A percentile compares a stretch with the other conserved stretches of the same genome.
Conservation (phyloP, 2,329 filamentous ascomycete species). For the Stachybotrys echinatus region DNA sequence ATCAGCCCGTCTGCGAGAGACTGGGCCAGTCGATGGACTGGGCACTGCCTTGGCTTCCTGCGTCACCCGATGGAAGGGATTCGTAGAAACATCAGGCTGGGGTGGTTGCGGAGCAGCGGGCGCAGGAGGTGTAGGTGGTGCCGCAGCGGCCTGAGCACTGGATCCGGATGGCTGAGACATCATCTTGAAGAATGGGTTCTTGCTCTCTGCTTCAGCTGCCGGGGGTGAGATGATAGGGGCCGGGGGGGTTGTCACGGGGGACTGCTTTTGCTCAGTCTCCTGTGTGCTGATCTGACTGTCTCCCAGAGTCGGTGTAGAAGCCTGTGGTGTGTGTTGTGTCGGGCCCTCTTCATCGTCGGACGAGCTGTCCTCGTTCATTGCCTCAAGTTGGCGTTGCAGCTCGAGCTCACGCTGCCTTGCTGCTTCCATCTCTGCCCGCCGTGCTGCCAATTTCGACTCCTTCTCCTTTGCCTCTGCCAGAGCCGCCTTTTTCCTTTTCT, state of each 20-base stretch:
- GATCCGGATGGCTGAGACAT: conserved; percentile 64
- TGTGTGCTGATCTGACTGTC: conserved; percentile 47
- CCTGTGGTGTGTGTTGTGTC: conserved; percentile 60
- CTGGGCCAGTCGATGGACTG: conserved; percentile 42
- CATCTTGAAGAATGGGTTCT: conserved; percentile 92
- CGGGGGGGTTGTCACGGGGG: conserved; percentile 35
- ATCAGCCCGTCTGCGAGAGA: conserved; percentile 49
- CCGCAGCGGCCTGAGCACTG: conserved; percentile 35
- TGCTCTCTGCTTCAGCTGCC: conserved; percentile 64
- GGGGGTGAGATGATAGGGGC: conserved; percentile 43
- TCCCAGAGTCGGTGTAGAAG: conserved; percentile 51
- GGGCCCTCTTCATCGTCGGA: conserved; percentile 79
- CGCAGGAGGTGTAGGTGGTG: conserved; percentile 31
- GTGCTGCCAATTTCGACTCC: conserved; percentile 75
- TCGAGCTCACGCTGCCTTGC: conserved; percentile 87
- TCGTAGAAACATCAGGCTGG: conserved; percentile 67
- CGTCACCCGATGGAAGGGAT: conserved; percentile 88
- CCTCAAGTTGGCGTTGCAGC: conserved; percentile 79
- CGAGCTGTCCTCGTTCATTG: conserved; percentile 65
- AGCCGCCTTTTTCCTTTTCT: conserved; percentile 84
- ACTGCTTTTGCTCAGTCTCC: conserved; percentile 47
- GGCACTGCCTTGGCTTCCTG: conserved; percentile 51
- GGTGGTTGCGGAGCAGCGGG: conserved; percentile 26
- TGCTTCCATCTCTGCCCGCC: conserved; percentile 86
- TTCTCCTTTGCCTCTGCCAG: conserved; percentile 83